Conservation (phyloP, 2,329 filamentous ascomycete genomes). For the Annulohypoxylon truncatum region DNA sequence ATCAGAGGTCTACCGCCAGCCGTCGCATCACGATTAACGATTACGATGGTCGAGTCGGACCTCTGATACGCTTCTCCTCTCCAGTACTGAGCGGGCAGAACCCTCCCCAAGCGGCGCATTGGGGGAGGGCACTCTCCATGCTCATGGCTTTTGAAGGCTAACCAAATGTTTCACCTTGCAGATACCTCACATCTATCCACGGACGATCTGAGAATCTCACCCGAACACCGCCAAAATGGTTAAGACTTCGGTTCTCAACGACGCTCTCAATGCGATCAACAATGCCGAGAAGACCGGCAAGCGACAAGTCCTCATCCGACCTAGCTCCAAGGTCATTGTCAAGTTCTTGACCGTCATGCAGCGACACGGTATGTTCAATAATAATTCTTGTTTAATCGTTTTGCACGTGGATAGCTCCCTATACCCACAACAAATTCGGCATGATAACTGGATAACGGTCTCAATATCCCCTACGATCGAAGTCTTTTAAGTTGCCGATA, state of each 20-base stretch:
- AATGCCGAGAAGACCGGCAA: conserved; percentile 99
- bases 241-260: conserved; percentile 99
- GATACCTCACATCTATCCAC: conserved; percentile 71
- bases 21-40: conserved; percentile 21
- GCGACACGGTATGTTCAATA: conserved; percentile 87
- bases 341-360: conserved; percentile 99
- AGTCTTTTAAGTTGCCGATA: conserved; percentile 99
- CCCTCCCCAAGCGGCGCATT: conserved; percentile 63
- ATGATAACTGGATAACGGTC: conserved; percentile 99
- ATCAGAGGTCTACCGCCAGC: conserved; percentile 58
- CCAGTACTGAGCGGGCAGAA: conserved; percentile 76
- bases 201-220: conserved; percentile 83
- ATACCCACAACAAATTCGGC: conserved; percentile 70
- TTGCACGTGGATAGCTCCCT: conserved; percentile 7
- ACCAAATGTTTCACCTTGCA: conserved; percentile 61
- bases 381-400: conserved; percentile 7
- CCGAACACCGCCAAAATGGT: conserved; percentile 86
- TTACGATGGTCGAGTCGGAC: conserved; percentile 40
- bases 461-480: conserved; percentile 81
- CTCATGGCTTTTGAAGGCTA: conserved; percentile 73
- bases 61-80: conserved; percentile 72
- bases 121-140: conserved; percentile 75
- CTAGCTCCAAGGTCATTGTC: conserved; percentile 99
- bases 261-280: conserved; percentile 99
- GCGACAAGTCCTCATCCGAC: conserved; percentile 98